These are phyloP conservation scores for Aspergillus neotritici DNA, from an alignment of 2,329 filamentous ascomycete genomes.

Conservation along the genomic window DNA sequence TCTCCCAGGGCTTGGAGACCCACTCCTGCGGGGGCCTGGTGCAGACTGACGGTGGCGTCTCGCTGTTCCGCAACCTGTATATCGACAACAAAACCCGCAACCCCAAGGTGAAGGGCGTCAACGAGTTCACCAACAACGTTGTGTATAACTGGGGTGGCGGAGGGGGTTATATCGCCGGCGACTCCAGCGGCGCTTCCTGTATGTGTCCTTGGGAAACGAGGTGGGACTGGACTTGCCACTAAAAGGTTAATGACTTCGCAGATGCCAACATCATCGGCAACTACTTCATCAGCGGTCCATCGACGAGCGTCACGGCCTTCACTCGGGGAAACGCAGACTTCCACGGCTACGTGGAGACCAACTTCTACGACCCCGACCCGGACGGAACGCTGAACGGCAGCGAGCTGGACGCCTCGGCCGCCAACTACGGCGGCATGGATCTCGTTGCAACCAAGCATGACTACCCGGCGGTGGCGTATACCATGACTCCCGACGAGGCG, in stretches of 20 bases:
- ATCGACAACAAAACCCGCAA: constrained; percentile 55
- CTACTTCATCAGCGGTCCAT: constrained; percentile 58
- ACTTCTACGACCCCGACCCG: constrained; percentile 49
- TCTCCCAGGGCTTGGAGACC: constrained; percentile 50
- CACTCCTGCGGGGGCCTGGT: constrained; percentile 50
- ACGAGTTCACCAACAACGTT: constrained; percentile 49
- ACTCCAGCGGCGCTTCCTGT: constrained; percentile 42
- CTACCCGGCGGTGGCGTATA: constrained; percentile 7
- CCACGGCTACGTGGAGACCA: constrained; percentile 49
- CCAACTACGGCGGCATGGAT: constrained; percentile 13
- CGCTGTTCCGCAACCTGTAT: constrained; percentile 51
- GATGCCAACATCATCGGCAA: constrained; percentile 52
- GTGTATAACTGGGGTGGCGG: constrained; percentile 51
- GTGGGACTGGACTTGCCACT: too few species aligned
- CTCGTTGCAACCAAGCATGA: constrained; percentile 10
- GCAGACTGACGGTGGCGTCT: constrained; percentile 20
- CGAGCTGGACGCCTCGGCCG: constrained; percentile 5
- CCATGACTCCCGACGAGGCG: constrained; percentile 7
- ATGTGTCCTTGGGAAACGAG: neutral
- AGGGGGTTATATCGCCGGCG: constrained; percentile 52
- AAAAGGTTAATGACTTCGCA: neutral
- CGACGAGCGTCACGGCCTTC: constrained; percentile 47
- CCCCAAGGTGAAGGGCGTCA: constrained; percentile 53
- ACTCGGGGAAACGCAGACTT: constrained; percentile 53
- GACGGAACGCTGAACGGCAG: constrained; percentile 47